phyloP scores from a whole-genome alignment of 225 moss, liverwort and hornwort species.

The Antitrichia curtipendula region DNA sequence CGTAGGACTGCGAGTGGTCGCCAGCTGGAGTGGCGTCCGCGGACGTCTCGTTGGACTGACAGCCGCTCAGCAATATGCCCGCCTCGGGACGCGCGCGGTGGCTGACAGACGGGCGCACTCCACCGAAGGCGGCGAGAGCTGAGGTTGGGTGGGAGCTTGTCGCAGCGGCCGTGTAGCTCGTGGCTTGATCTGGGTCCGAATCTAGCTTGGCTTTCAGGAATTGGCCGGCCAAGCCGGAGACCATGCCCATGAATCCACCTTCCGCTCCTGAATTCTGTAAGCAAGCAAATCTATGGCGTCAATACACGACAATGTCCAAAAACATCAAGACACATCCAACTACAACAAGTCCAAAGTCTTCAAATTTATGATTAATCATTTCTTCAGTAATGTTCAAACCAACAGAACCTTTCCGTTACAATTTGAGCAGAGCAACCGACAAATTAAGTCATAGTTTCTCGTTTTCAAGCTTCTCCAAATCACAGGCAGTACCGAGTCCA shows the following conservation, averaged over 20 bases:
- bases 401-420: too few relatives aligned
- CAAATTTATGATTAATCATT: background rate
- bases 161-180: constrained; percentile 15
- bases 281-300: background rate
- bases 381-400: background rate
- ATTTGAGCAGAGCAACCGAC: background rate
- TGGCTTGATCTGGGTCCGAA: constrained; percentile 16
- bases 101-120: constrained; percentile 32
- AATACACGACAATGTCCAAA: background rate
- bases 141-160: constrained; percentile 8
- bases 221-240: constrained; percentile 53
- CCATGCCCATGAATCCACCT: constrained; percentile 52
- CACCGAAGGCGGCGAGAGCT: constrained; percentile 18
- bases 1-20: constrained; percentile 58
- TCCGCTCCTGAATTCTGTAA: background rate
- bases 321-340: background rate
- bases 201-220: constrained; percentile 59
- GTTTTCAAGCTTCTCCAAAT: background rate
- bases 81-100: constrained; percentile 39
- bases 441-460: background rate
- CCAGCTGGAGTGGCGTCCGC: constrained; percentile 85
- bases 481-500: background rate
- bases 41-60: constrained; percentile 77
- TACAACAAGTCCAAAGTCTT: background rate
- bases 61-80: constrained; percentile 71